A percentile compares a stretch with the other conserved stretches of the same genome.
Conservation (phyloP, 2,329 filamentous ascomycete genomes). For the Penicillium aurantiogriseum region DNA sequence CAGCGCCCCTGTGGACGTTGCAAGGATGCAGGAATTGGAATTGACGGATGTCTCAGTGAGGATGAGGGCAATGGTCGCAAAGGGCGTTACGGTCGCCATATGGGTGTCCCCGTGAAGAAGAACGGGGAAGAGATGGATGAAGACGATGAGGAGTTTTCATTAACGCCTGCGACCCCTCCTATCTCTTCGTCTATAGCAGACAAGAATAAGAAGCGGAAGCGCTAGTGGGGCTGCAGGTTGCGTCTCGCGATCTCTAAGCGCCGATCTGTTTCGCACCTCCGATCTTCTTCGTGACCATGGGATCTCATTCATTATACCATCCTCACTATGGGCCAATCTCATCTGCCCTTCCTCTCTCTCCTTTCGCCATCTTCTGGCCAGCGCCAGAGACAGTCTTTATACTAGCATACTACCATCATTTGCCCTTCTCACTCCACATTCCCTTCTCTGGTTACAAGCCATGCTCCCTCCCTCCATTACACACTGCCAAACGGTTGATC, state of each 20-base stretch:
- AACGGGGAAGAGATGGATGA: slow-evolving; percentile 42
- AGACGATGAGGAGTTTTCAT: slow-evolving; percentile 55
- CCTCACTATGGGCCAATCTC: slow-evolving; percentile 5
- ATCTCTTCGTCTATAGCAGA: slow-evolving; percentile 44
- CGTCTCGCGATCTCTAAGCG: slow-evolving; percentile 5
- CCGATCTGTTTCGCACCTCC: slow-evolving; percentile 2
- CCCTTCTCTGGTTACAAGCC: slow-evolving; percentile 17
- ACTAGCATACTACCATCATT: slow-evolving; percentile 8
- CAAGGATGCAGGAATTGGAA: slow-evolving; percentile 89
- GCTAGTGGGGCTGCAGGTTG: slow-evolving; percentile 38
- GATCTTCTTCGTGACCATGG: slow-evolving; percentile 2
- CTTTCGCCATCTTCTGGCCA: slow-evolving; percentile 15
- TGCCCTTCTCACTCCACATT: slow-evolving; percentile 16
- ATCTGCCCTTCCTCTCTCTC: slow-evolving; percentile 7
- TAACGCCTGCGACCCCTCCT: slow-evolving; percentile 33
- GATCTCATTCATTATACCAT: slow-evolving; percentile 9
- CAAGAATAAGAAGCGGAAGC: slow-evolving; percentile 70
- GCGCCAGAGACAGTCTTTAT: slow-evolving; percentile 23
- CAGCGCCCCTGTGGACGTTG: slow-evolving; percentile 93
- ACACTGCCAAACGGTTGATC: slow-evolving; percentile 28
- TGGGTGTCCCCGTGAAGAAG: slow-evolving; percentile 67
- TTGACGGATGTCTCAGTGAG: slow-evolving; percentile 93
- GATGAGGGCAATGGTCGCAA: slow-evolving; percentile 97
- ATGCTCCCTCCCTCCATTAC: slow-evolving; percentile 18
- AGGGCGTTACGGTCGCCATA: slow-evolving; percentile 76